Evolutionary conservation across 495 filamentous ascomycete genomes (phyloP), one percentile per base, ranked within the genome.

Genomic region (Rostrohypoxylon terebratum): DNA sequence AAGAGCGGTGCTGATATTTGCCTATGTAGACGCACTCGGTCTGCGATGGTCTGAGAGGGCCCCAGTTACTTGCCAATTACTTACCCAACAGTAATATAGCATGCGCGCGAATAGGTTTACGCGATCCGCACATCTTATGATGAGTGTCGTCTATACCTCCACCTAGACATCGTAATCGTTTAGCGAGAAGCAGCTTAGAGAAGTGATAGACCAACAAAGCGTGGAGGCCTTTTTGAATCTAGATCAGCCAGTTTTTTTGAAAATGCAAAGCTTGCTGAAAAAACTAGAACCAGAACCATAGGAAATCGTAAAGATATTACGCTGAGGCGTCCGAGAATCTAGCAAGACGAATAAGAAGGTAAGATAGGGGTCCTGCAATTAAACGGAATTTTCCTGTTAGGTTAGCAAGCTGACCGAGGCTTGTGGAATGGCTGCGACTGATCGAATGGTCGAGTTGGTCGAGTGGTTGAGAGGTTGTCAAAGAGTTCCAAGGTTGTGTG

Each of bases 1-100:
- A 61, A 14, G 23, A 40, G 53, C 48, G 71, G 64, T 64, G 53
- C 25, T 55, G 54, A 71, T 55, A 75, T 75, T 71, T 63, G 68
- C 68, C 68, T 75, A 45, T 75, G 64, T 61, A 58, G 44, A 66
- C 21, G 28, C 51, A 68, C 48, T 69, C 28, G 60, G 23, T 53
- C 50, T 57, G 64, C 36, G 47, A 50, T 40, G 21, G 34, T 38
- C 11, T 13, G 7, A 9, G 34, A 38, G 34, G 34, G 2, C 21
- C 47, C 47, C 47, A 20, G 40, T 51, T 53, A 42, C 59, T 60
- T 60, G 11, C 60, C 54, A 51, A 51, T 40, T 48, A 42, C 54
- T 36, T 68, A 62, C 50, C 57, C 48, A n/a, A 40, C 18, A 55
- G n/a, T 20, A 65, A 59, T 66, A 58, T 69, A 50, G 55, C 48